phyloP scores from a whole-genome alignment of 116 monocot genomes.

The Posidonia oceanica region DNA sequence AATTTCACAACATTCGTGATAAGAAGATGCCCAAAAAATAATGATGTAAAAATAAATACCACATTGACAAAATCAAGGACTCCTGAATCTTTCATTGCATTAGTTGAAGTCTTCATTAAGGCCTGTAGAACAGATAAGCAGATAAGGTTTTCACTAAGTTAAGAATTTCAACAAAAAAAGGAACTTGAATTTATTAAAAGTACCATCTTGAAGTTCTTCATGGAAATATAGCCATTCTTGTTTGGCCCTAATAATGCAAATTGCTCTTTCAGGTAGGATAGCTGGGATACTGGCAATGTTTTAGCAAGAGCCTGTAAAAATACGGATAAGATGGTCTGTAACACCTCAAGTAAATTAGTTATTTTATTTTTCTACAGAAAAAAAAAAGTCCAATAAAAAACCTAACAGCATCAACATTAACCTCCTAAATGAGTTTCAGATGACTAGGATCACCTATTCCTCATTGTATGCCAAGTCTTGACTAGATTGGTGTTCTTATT shows the following conservation, averaged over 20 bases:
- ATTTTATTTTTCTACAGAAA: too few species aligned
- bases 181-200: neutral
- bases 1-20: too few species aligned
- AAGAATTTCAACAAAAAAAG: neutral
- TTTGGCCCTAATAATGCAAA: constrained; percentile 61
- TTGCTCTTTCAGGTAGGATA: constrained; percentile 46
- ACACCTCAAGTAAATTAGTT: too few species aligned
- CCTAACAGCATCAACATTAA: too few species aligned
- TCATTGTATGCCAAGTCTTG: too few species aligned
- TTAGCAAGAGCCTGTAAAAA: constrained; percentile 54
- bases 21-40: too few species aligned
- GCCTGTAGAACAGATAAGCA: constrained; percentile 18
- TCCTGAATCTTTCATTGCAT: constrained; percentile 56
- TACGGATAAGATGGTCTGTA: too few species aligned
- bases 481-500: too few species aligned
- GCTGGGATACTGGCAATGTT: constrained; percentile 37
- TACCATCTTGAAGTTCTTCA: constrained; percentile 65
- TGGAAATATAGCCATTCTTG: constrained; percentile 51
- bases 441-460: too few species aligned
- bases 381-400: too few species aligned
- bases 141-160: too few species aligned
- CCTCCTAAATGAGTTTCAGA: too few species aligned
- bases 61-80: constrained; percentile 54
- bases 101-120: constrained; percentile 45
- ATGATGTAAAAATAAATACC: constrained; percentile 16